Evolutionary conservation across 148 eudicot species (phyloP).

Genomic region (Selenicereus undatus): DNA sequence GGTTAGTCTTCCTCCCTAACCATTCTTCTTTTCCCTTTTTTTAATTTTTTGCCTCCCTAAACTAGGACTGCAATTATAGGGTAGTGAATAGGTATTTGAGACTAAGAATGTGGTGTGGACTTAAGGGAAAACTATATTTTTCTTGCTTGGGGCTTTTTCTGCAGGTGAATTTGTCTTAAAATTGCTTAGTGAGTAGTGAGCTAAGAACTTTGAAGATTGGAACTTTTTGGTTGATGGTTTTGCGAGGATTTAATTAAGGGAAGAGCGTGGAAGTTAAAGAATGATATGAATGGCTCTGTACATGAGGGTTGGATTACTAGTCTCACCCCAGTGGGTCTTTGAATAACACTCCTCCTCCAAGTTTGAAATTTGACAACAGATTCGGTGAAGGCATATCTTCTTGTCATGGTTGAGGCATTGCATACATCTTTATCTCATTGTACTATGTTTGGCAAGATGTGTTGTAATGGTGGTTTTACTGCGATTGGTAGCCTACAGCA

Average conservation of each 20-base stretch:
- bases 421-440: too few relatives aligned
- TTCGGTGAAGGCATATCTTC: too few relatives aligned
- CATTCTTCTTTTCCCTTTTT: too few relatives aligned
- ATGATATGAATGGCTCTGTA: neutral
- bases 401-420: too few relatives aligned
- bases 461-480: neutral
- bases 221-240: neutral
- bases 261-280: neutral
- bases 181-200: neutral
- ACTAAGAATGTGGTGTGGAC: neutral
- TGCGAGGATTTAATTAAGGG: neutral
- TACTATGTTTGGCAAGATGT: too few relatives aligned
- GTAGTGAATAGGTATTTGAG: neutral
- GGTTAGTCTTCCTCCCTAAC: slow-evolving; percentile 34
- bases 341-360: too few relatives aligned
- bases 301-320: neutral
- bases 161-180: neutral
- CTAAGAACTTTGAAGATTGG: neutral
- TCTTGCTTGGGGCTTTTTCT: neutral
- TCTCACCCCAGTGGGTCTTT: too few relatives aligned
- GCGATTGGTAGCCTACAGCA: neutral
- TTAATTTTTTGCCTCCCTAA: neutral
- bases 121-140: neutral
- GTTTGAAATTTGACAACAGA: neutral
- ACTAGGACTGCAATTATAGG: neutral